These are phyloP conservation scores for Starmerella tilneyi DNA, from an alignment of 805 yeast genomes.

Conservation along the genomic window DNA sequence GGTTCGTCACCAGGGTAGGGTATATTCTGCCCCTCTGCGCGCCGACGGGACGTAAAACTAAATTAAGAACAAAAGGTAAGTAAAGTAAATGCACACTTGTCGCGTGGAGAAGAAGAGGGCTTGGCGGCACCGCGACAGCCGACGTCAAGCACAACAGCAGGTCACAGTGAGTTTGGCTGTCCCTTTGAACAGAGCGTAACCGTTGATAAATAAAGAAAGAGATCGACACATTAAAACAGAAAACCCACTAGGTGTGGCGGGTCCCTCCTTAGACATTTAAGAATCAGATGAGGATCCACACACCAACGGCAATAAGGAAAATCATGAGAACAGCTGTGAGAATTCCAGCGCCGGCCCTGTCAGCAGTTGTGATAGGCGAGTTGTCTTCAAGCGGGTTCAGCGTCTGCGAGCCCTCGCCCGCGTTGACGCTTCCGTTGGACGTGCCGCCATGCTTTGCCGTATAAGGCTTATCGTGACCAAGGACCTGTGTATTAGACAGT, in stretches of 20 bases:
- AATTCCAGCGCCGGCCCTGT: conserved; percentile 83
- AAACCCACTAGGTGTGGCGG: not conserved
- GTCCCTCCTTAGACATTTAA: too few species aligned
- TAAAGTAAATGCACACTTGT: too few species aligned
- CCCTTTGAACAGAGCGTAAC: too few species aligned
- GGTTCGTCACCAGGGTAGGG: not conserved
- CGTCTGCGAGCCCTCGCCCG: conserved; percentile 41
- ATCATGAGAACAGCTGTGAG: conserved; percentile 66
- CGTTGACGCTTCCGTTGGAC: conserved; percentile 55
- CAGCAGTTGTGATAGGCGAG: conserved; percentile 44
- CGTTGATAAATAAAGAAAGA: not conserved
- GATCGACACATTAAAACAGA: not conserved
- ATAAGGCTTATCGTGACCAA: conserved; percentile 44
- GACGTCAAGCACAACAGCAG: not conserved
- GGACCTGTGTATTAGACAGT: conserved; percentile 39
- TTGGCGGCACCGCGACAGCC: not conserved
- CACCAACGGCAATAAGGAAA: conserved; percentile 50
- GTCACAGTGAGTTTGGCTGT: too few species aligned
- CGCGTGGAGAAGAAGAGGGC: too few species aligned
- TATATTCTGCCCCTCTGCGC: not conserved
- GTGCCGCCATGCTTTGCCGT: conserved; percentile 59
- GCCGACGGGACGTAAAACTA: not conserved
- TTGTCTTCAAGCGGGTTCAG: conserved; percentile 23
- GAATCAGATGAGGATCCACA: conserved; percentile 58
- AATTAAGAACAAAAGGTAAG: not conserved